Base-by-base conservation (phyloP, 305 asterid species). In the Solanum aculeatissimum region DNA sequence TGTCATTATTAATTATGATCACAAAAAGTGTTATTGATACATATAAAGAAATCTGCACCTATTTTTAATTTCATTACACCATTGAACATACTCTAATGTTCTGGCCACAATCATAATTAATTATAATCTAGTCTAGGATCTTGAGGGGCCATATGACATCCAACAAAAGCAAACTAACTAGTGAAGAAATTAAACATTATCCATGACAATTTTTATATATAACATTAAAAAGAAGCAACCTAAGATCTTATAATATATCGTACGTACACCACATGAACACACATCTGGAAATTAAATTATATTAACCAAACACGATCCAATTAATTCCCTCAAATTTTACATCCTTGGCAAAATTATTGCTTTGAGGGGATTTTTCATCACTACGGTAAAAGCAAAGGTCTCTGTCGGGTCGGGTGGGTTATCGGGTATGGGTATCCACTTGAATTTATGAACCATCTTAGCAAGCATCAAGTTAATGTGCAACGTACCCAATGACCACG, bases 281-380 rank as follows among this genome's bases (percentile, higher is more conserved):
- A 23, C 15, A 23, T 54, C 10, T 51, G 16, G 66, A 53, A 45
- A 27, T 19, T 53, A 54, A 19, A 35, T n/a, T n/a, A n/a, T n/a
- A n/a, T 18, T n/a, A 51, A 74, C 35, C 38, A 40, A 69, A 69
- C 47, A 74, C 6, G 6, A 53, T 10, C 2, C 40, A 79, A 54
- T 32, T 79, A 19, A 80, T 54, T 42, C 9, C 8, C n/a, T 92
- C 92, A 93, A 87, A 91, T 87, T 84, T 83, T 90, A 45, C 91
- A 27, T 7, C 91, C 98, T 89, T 19, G 95, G 93, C 81, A 94
- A 87, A 86, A 92, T 90, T 45, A 91, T 90, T 74, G 98, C 99
- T 82, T 92, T 95, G 25, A 96, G 91, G 8, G 99, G 97, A 86
- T 93, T 85, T 92, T 92, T 95, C 98, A 96, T 96, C 82, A 96